These are phyloP conservation scores for Neurospora crassa DNA, from an alignment of 2,329 filamentous ascomycete genomes.

Conservation along the genomic window DNA sequence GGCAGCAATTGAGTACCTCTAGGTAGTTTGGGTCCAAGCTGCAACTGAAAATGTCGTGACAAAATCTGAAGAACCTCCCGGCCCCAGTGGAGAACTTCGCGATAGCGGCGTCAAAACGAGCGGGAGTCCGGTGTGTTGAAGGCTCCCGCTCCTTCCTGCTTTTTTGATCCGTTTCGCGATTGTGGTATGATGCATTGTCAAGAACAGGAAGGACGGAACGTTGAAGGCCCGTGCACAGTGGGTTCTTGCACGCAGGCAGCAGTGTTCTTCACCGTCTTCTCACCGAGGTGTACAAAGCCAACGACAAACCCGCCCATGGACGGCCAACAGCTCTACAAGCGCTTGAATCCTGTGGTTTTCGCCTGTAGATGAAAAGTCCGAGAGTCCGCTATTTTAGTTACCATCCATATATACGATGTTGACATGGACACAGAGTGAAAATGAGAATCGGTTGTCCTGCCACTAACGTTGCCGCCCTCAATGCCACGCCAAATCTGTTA, in stretches of 20 bases:
- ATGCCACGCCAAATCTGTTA: not conserved
- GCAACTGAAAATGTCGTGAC: not conserved
- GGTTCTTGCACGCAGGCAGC: not conserved
- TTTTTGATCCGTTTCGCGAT: not conserved
- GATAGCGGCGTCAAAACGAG: not conserved
- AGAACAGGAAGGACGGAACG: not conserved
- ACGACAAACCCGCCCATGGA: not conserved
- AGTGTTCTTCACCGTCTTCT: not conserved
- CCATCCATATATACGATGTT: not conserved
- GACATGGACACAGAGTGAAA: not conserved
- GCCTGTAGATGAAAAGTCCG: not conserved
- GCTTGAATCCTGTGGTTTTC: too few relatives aligned
- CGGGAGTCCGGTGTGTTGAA: not conserved
- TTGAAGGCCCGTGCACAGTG: not conserved
- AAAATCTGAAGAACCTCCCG: not conserved
- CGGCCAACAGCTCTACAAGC: not conserved
- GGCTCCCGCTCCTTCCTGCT: not conserved
- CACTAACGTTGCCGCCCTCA: not conserved
- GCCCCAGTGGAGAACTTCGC: not conserved
- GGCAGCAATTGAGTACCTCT: not conserved
- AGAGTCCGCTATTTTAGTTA: not conserved
- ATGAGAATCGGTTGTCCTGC: not conserved
- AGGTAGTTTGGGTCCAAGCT: too few relatives aligned
- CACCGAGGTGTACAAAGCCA: not conserved
- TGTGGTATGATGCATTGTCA: not conserved